A percentile compares a stretch with the other conserved stretches of the same genome.
Evolutionary conservation across 768 basidiomycete species (phyloP).

Genomic region (Lactarius sanguifluus): DNA sequence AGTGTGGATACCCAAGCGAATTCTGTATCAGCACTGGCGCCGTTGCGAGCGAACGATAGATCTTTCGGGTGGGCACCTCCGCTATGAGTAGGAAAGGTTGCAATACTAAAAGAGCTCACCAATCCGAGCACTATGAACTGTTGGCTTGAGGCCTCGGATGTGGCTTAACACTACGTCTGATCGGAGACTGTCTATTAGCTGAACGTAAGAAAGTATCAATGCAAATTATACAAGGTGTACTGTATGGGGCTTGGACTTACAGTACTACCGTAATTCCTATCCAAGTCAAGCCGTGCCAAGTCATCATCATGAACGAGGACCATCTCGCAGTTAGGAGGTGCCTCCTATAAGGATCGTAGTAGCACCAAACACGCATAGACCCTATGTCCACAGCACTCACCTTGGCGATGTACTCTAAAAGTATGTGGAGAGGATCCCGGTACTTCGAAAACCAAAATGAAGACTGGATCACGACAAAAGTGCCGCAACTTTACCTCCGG

Average conservation of each 20-base stretch:
- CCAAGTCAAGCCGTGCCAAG: background rate
- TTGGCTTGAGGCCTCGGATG: background rate
- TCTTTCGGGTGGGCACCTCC: background rate
- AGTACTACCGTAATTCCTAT: background rate
- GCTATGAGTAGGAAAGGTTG: background rate
- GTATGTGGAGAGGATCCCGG: background rate
- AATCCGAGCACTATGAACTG: background rate
- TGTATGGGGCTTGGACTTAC: background rate
- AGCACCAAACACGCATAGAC: background rate
- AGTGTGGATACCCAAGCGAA: background rate
- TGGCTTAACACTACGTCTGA: background rate
- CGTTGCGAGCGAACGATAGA: background rate
- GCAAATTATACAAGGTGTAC: background rate
- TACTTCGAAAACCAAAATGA: background rate
- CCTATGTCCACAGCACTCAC: background rate
- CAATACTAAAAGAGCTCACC: background rate
- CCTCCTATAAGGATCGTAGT: background rate
- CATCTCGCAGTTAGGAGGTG: background rate
- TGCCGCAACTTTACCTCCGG: background rate
- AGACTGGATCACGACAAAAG: background rate
- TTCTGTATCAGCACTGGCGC: background rate
- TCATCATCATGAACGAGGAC: background rate
- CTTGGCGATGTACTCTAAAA: background rate
- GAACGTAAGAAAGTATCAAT: background rate
- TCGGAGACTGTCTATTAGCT: background rate